A percentile compares a stretch with the other conserved stretches of the same genome.
These are phyloP conservation scores for Toxicodendron radicans DNA, from an alignment of 345 rosid species.

Conservation along the genomic window DNA sequence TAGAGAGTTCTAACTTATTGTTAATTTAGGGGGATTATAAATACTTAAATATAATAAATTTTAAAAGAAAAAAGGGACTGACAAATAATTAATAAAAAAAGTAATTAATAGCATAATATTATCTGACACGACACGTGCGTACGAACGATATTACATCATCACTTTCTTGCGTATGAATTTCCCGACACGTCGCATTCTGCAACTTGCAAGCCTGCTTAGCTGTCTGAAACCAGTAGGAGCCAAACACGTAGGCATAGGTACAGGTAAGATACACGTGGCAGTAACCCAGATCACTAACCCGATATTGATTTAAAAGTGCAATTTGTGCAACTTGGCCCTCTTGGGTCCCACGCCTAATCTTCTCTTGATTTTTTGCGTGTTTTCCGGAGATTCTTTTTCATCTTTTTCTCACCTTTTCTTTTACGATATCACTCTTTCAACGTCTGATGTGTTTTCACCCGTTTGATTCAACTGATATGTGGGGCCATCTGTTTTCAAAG, in stretches of 20 bases:
- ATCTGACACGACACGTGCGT: constrained; percentile 22
- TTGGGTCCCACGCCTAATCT: constrained; percentile 20
- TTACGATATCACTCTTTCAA: background rate
- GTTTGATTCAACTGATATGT: background rate
- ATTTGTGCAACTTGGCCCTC: constrained; percentile 27
- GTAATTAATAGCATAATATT: too few relatives aligned
- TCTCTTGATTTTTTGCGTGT: constrained; percentile 29
- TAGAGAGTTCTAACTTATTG: too few relatives aligned
- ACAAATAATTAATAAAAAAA: too few relatives aligned
- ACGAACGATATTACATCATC: constrained; percentile 11
- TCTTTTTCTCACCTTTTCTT: background rate
- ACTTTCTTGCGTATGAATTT: background rate
- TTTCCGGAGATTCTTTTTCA: constrained; percentile 20
- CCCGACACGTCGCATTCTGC: constrained; percentile 22
- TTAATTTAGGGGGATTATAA: too few relatives aligned
- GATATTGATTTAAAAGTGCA: background rate
- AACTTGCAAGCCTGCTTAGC: constrained; percentile 26
- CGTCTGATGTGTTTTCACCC: background rate
- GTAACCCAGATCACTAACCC: background rate
- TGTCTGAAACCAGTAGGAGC: constrained; percentile 4
- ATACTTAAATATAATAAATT: too few relatives aligned
- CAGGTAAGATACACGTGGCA: constrained; percentile 24
- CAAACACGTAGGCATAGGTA: constrained; percentile 2
- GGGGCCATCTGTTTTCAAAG: background rate
- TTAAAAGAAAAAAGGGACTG: too few relatives aligned